Conservation (phyloP, 2,329 filamentous ascomycete species). For the Pestalotiopsis sp. region DNA sequence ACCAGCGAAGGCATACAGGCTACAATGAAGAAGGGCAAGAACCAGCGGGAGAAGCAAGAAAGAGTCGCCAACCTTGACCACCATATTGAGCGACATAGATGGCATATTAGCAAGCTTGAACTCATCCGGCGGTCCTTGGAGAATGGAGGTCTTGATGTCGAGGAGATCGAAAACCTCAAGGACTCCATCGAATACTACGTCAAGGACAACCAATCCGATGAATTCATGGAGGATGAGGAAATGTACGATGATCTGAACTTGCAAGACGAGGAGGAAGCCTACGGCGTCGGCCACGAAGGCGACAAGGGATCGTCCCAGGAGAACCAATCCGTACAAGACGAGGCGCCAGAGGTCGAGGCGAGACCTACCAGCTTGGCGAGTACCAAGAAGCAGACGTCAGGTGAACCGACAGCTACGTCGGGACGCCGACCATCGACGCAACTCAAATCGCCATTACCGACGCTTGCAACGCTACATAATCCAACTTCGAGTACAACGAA, state of each 20-base stretch:
- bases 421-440: slow-evolving; percentile 81
- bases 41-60: slow-evolving; percentile 80
- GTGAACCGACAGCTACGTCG: slow-evolving; percentile 59
- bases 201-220: slow-evolving; percentile 82
- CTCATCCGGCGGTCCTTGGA: slow-evolving; percentile 87
- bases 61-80: slow-evolving; percentile 85
- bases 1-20: slow-evolving; percentile 86
- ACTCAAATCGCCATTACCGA: slow-evolving; percentile 92
- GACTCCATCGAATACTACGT: slow-evolving; percentile 96
- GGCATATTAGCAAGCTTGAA: slow-evolving; percentile 92
- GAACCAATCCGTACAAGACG: slow-evolving; percentile 88
- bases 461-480: slow-evolving; percentile 85
- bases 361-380: slow-evolving; percentile 46
- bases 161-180: slow-evolving; percentile 85
- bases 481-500: slow-evolving; percentile 66
- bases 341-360: slow-evolving; percentile 64
- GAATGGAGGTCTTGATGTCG: slow-evolving; percentile 87
- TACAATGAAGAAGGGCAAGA: slow-evolving; percentile 94
- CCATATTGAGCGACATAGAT: slow-evolving; percentile 90
- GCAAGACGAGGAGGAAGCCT: slow-evolving; percentile 87
- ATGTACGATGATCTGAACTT: slow-evolving; percentile 95
- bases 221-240: slow-evolving; percentile 91
- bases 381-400: slow-evolving; percentile 49
- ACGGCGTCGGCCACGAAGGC: slow-evolving; percentile 77
- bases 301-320: slow-evolving; percentile 96